Evolutionary conservation across 2,329 filamentous ascomycete genomes (phyloP).

Genomic region (Talaromyces amestolkiae): DNA sequence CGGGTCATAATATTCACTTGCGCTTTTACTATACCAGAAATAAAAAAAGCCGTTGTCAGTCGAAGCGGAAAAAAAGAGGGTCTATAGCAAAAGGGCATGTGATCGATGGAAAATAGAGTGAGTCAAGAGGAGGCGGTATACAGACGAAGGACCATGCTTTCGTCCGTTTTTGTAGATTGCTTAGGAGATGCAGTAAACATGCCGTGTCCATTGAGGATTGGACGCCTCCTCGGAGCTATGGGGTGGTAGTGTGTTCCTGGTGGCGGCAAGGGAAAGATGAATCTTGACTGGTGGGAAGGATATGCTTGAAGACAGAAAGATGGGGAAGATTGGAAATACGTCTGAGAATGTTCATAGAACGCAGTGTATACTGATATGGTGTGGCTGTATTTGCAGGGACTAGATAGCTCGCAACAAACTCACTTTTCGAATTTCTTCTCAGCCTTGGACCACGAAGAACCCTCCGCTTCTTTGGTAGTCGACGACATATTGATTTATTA

Average conservation of each 20-base stretch:
- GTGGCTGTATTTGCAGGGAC: not conserved
- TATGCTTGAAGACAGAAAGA: not conserved
- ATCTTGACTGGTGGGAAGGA: not conserved
- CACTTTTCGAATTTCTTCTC: conserved; percentile 64
- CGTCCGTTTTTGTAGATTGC: not conserved
- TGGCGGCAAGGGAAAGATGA: not conserved
- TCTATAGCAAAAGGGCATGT: conserved; percentile 1
- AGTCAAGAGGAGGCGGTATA: not conserved
- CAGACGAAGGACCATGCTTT: not conserved
- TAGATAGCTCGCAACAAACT: conserved; percentile 24
- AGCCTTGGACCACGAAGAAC: conserved; percentile 53
- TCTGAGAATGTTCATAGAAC: not conserved
- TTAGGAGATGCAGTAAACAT: not conserved
- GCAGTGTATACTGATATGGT: not conserved
- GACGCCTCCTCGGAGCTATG: conserved; percentile 5
- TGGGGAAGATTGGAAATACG: not conserved
- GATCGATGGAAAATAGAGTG: not conserved
- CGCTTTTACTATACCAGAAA: conserved; percentile 63
- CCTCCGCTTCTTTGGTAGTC: conserved; percentile 22
- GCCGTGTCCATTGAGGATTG: conserved; percentile 19
- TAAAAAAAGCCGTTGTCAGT: not conserved
- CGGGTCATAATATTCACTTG: conserved; percentile 90
- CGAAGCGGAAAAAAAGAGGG: not conserved
- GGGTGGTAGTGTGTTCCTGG: not conserved
- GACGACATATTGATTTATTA: conserved; percentile 23